Percentiles rank a stretch among this genome's conserved stretches.
These are phyloP conservation scores for Penicillium sp. DNA, from an alignment of 2,329 filamentous ascomycete genomes.

Conservation along the genomic window DNA sequence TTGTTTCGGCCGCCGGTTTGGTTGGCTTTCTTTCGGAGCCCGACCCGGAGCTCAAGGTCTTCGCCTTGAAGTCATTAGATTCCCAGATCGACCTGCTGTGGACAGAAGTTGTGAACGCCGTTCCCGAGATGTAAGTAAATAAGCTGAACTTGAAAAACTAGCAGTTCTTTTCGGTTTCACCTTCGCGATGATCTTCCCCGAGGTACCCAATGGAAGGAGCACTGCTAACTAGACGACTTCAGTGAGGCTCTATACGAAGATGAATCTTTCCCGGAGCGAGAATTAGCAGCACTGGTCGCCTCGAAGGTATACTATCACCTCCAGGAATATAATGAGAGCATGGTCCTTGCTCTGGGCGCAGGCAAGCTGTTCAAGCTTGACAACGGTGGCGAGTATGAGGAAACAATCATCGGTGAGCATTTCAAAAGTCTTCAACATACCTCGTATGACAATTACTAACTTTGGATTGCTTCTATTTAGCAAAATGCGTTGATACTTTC, in stretches of 20 bases:
- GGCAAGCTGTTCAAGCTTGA: constrained; percentile 94
- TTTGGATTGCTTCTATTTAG: constrained; percentile 30
- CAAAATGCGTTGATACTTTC: constrained; percentile 96
- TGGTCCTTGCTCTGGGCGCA: constrained; percentile 93
- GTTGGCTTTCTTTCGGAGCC: constrained; percentile 93
- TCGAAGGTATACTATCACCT: constrained; percentile 99
- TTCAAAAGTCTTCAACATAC: background rate
- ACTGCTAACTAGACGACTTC: constrained; percentile 17
- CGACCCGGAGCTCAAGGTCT: constrained; percentile 87
- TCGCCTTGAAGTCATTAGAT: constrained; percentile 90
- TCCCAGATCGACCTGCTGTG: constrained; percentile 94
- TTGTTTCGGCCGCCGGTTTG: constrained; percentile 89
- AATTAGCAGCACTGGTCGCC: constrained; percentile 87
- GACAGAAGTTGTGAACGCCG: constrained; percentile 89
- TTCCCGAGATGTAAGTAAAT: constrained; percentile 78
- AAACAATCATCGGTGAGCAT: constrained; percentile 80
- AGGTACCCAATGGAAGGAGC: constrained; percentile 4
- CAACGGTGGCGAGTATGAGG: constrained; percentile 87
- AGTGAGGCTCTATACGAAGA: constrained; percentile 98
- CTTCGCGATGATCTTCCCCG: background rate
- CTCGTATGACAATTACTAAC: constrained; percentile 5
- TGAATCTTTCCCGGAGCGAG: constrained; percentile 85
- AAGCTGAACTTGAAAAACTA: background rate
- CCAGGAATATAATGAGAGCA: constrained; percentile 98
- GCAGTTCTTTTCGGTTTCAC: too few species aligned